Conservation (phyloP, 2,329 filamentous ascomycete genomes). For the Neonectria sp. region DNA sequence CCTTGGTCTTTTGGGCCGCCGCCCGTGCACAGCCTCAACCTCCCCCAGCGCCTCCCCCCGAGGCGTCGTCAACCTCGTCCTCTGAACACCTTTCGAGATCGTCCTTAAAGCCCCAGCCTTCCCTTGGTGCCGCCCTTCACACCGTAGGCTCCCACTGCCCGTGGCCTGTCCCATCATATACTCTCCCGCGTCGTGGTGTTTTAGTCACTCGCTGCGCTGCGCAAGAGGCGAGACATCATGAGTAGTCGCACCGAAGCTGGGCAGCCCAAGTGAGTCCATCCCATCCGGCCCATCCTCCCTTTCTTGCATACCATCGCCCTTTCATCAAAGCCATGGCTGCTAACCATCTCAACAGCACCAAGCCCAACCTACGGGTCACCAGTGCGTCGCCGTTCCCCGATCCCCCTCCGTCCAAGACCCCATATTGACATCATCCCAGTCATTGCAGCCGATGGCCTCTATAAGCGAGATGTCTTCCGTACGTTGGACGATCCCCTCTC, state of each 20-base stretch:
- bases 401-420: constrained; percentile 36
- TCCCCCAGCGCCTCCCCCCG: constrained; percentile 34
- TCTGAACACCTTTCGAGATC: constrained; percentile 36
- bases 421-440: constrained; percentile 72
- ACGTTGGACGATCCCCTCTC: constrained; percentile 60
- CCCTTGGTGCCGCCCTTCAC: constrained; percentile 26
- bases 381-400: constrained; percentile 71
- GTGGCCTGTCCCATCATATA: constrained; percentile 35
- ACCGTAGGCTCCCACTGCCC: constrained; percentile 37
- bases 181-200: constrained; percentile 39
- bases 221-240: constrained; percentile 49
- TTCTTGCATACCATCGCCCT: constrained; percentile 25
- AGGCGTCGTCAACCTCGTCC: constrained; percentile 43
- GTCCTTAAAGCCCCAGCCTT: constrained; percentile 31
- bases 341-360: constrained; percentile 70
- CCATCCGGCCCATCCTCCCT: constrained; percentile 21
- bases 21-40: constrained; percentile 52
- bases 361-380: constrained; percentile 92
- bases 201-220: constrained; percentile 47
- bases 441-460: constrained; percentile 97
- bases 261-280: constrained; percentile 53
- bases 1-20: constrained; percentile 45
- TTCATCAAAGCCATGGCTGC: constrained; percentile 36
- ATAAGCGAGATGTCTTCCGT: constrained; percentile 99
- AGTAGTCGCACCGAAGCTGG: constrained; percentile 56